Conservation (phyloP, 495 filamentous ascomycete genomes). For the Lentithecium fluviatile region DNA sequence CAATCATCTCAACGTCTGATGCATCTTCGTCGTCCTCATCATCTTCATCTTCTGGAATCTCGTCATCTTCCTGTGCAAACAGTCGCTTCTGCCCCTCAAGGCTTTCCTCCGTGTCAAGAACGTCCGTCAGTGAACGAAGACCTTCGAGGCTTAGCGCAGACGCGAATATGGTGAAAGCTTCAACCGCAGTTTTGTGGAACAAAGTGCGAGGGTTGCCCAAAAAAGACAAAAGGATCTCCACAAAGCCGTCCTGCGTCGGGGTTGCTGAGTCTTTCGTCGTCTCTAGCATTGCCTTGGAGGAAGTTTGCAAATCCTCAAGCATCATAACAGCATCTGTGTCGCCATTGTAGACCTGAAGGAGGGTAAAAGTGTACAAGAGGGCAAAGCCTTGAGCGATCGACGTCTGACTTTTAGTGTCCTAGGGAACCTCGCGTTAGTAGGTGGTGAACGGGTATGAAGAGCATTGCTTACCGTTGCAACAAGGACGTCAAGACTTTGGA, state of each 20-base stretch:
- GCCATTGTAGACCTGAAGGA: constrained; percentile 85
- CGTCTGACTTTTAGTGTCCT: constrained; percentile 31
- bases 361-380: constrained; percentile 78
- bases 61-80: constrained; percentile 73
- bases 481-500: constrained; percentile 54
- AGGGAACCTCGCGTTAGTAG: not conserved
- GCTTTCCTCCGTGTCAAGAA: constrained; percentile 73
- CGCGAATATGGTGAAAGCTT: constrained; percentile 81
- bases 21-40: constrained; percentile 50
- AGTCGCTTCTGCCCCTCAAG: constrained; percentile 78
- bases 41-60: constrained; percentile 47
- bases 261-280: constrained; percentile 41
- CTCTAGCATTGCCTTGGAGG: constrained; percentile 62
- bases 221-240: constrained; percentile 85
- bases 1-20: constrained; percentile 42
- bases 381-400: constrained; percentile 61
- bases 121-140: constrained; percentile 65
- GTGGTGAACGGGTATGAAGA: not conserved
- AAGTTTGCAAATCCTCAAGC: constrained; percentile 69
- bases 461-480: constrained; percentile 35
- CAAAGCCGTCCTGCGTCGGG: constrained; percentile 49
- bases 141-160: constrained; percentile 66
- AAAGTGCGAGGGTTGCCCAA: constrained; percentile 81
- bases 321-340: constrained; percentile 78
- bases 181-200: constrained; percentile 79